Conservation (phyloP, 495 filamentous ascomycete species). For the Daldinia bambusicola region DNA sequence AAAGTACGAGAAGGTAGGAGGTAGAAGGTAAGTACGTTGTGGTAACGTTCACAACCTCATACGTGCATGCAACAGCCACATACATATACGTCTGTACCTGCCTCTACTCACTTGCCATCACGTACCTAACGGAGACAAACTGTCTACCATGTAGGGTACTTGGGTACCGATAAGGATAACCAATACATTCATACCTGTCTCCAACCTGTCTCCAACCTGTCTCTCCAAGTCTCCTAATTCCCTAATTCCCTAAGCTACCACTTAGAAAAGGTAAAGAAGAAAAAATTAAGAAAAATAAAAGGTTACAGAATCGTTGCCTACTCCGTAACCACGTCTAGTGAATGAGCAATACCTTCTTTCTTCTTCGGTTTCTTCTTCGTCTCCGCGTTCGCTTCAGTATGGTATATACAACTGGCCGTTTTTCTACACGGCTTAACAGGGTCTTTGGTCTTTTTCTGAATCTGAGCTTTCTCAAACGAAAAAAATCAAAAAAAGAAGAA, state of each 20-base stretch:
- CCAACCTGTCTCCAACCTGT: neutral
- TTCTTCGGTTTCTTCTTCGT: neutral
- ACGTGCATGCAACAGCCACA: neutral
- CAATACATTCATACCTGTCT: neutral
- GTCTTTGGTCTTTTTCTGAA: neutral
- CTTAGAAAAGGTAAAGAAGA: neutral
- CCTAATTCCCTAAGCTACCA: neutral
- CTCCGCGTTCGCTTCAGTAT: neutral
- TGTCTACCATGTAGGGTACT: neutral
- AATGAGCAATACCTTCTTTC: neutral
- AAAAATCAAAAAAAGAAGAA: too few relatives aligned
- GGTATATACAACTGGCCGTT: neutral
- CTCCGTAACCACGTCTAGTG: neutral
- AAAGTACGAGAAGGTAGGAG: neutral
- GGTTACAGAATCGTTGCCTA: slow-evolving; percentile 1
- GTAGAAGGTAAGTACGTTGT: neutral
- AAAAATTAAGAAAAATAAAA: neutral
- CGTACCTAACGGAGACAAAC: neutral
- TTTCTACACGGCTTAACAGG: neutral
- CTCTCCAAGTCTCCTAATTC: neutral
- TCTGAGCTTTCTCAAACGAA: neutral
- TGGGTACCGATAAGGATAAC: neutral
- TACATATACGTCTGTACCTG: neutral
- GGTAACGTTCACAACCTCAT: slow-evolving; percentile 1
- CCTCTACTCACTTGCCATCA: neutral